Base-by-base conservation (phyloP, 257 asterid species). In the Osmanthus fragrans region DNA sequence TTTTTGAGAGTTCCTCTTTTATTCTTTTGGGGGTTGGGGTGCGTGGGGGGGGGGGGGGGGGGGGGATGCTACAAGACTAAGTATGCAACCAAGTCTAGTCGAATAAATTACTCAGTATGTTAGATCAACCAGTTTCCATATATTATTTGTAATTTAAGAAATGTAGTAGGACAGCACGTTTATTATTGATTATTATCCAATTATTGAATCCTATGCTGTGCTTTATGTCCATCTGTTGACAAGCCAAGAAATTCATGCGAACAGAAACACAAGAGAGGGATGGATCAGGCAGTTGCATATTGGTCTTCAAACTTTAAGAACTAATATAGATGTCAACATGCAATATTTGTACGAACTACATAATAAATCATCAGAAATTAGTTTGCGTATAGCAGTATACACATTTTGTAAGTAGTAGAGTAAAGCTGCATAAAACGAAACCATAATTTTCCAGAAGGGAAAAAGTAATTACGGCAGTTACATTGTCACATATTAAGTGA, bases 281-380 rank as follows among this genome's bases (percentile, higher is more conserved):
- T 45, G 9, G 37, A 40, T 56, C 13, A 5, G 29, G 40, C 23
- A 64, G 42, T 40, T 10, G 67, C 66, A 63, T 67, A 19, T 42
- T 42, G 36, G 47, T 40, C 67, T 65, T 76, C 79, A 47, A 47
- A 29, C 15, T 75, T 66, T 32, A 76, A 30, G 33, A 65, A 37
- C 65, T 10, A 1, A 29, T 30, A 29, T 23, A 33, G n/a, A 33
- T 66, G 40, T 70, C 47, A 39, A 39, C 11, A 34, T 68, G 76
- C 79, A 70, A 42, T 10, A 73, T 45, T 21, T 37, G 75, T 9
- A 37, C 30, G 18, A 56, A 68, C 60, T 33, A 60, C 30, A 76
- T 69, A 36, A 56, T 70, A 36, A 68, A 40, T 73, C 74, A 18
- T n/a, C 37, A 23, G 23, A 60, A 65, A 29, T 60, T 42, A 77